Evolutionary conservation across 257 asterid species (phyloP), one percentile per base, ranked within the genome.

Genomic region (Leonotis leonurus): DNA sequence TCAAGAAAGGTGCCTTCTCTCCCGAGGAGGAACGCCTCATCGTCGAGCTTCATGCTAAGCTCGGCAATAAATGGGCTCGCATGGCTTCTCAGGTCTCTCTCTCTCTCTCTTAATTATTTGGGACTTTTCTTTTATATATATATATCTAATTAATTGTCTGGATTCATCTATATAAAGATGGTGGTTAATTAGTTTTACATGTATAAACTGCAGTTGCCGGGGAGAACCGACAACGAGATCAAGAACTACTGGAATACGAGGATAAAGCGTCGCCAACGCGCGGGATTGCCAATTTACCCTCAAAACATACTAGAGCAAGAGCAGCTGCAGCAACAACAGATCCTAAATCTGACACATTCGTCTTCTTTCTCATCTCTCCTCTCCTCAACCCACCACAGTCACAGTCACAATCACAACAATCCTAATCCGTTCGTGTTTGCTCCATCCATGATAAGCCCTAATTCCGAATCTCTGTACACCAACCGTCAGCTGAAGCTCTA

Each of bases 221-320:
- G 95, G 3, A 73, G 95, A 64, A 86, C 89, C 10, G 89, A 83
- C 22, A 83, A 86, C 3, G 89, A 86, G 55, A 86, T 86, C 8
- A 86, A 87, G 72, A 87, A 87, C 52, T 84, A 80, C 48, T 84
- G 93, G 95, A 87, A 87, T 74, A 87, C 95, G 0, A 75, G 93
- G 16, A n/a, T 80, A 46, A 87, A 87, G 71, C 75, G 95, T 8
- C 74, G 85, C 10, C 88, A 70, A 21, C 81, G 90, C 29, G 86
- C 86, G 7, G 85, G 93, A 2, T 73, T 87, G 12, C 90, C 95
- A 0, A 57, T 84, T 33, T 84, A 87, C 67, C 87, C 89, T 58
- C 77, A 67, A 14, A 80, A 78, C 13, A 14, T 37, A 6, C 6
- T 7, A 0, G 70, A 60, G 20, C 71, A 45, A 3, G 51, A 67